Base-by-base conservation (phyloP, 768 basidiomycete genomes). In the Amanita rimosa region DNA sequence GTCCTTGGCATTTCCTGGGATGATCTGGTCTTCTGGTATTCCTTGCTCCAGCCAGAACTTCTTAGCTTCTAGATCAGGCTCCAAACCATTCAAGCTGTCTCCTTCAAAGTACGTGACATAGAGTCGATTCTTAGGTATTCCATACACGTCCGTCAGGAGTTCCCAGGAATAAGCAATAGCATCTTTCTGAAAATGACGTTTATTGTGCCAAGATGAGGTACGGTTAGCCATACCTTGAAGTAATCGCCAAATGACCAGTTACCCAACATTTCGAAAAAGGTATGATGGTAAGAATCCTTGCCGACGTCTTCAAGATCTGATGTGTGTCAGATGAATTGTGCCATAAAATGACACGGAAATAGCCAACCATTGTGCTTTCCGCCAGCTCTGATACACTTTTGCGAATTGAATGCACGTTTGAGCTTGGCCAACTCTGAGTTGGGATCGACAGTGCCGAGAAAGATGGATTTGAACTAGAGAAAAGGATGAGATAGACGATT, bases 231-330 rank as follows among this genome's bases (percentile, higher is more conserved):
- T 13, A 80, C 94, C 80, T 99, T 99, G 81, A 99, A 99, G 71
- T 99, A 99, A 65, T 99, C 94, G 0, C 96, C 96, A 57, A 98
- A 99, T 3, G 94, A 97, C 96, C 96, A 99, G 65, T 99, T 99
- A 34, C 96, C 96, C 54, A 99, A 68, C 96, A 99, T 99, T 68
- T 99, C 96, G 60, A 99, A 99, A 69, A 95, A 94, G 1, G 91
- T 96, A 61, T 95, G 88, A 60, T 97, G 95, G 64, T 97, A 97
- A 2, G 92, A 94, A 62, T 97, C 96, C 66, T 93, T 95, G 34
- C 96, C 96, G 50, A 99, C 96, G 66, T 99, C 96, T 62, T 99
- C 96, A 50, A 99, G 75, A 67, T 99, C 96, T 98, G 40, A 29
- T 13, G 8, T 8, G 10, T 14, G n/a, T 42, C 6, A 43, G 37